phyloP scores from a whole-genome alignment of 495 filamentous ascomycete species.

The Penicillium paxilli region DNA sequence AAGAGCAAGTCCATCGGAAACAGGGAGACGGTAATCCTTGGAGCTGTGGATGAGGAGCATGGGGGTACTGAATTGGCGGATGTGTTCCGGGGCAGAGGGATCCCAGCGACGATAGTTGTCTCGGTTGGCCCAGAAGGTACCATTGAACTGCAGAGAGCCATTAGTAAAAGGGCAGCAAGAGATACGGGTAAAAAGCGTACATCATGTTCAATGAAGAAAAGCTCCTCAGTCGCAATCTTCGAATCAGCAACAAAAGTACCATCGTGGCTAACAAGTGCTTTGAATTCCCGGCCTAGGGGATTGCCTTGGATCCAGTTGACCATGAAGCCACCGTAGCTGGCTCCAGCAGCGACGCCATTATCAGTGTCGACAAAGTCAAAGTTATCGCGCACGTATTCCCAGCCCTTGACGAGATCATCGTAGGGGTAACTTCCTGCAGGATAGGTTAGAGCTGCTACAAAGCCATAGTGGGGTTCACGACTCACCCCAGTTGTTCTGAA shows the following conservation, averaged over 20 bases:
- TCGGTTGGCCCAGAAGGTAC: conserved; percentile 42
- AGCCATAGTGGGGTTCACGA: neutral
- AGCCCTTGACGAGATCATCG: conserved; percentile 53
- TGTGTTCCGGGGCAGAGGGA: conserved; percentile 36
- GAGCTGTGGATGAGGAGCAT: conserved; percentile 50
- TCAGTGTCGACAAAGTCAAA: conserved; percentile 51
- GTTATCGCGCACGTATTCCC: conserved; percentile 49
- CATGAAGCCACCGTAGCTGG: conserved; percentile 56
- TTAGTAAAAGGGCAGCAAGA: conserved; percentile 21
- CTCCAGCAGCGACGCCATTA: conserved; percentile 49
- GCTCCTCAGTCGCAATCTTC: conserved; percentile 48
- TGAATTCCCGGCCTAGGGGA: conserved; percentile 51
- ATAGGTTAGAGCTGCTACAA: neutral
- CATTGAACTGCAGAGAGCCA: conserved; percentile 34
- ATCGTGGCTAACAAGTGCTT: conserved; percentile 50
- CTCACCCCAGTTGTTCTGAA: conserved; percentile 50
- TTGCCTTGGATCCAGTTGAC: conserved; percentile 60
- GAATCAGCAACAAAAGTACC: conserved; percentile 46
- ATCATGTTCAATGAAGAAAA: conserved; percentile 46
- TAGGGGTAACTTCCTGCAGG: conserved; percentile 46
- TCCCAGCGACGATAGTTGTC: conserved; percentile 47
- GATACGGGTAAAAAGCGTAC: conserved; percentile 9
- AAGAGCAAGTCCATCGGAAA: conserved; percentile 41
- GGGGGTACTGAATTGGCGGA: conserved; percentile 41
- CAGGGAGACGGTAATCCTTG: conserved; percentile 43